Conservation (phyloP, 1,284 basidiomycete species). For the Puccinia horiana region DNA sequence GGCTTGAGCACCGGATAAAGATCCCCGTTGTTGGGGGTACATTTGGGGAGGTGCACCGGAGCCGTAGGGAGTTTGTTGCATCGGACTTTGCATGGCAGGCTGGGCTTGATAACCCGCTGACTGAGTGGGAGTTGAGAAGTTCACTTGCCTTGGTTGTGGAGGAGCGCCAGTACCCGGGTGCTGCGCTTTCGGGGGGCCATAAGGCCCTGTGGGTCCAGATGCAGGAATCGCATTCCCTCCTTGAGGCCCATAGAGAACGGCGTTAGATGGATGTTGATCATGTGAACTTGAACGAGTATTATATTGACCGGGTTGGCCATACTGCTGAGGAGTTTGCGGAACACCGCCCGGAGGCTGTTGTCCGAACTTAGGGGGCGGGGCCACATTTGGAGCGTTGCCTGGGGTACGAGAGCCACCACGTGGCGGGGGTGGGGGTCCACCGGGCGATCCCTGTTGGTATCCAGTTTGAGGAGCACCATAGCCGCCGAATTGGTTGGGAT, state of each 20-base stretch:
- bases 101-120: constrained; percentile 54
- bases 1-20: constrained; percentile 26
- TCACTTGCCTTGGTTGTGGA: constrained; percentile 27
- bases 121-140: constrained; percentile 49
- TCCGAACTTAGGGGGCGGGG: constrained; percentile 40
- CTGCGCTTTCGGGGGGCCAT: constrained; percentile 39
- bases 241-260: constrained; percentile 21
- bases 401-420: constrained; percentile 43
- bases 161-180: constrained; percentile 46
- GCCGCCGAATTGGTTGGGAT: constrained; percentile 42
- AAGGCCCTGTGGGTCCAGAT: constrained; percentile 25
- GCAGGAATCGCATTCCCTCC: background rate
- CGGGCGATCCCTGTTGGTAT: constrained; percentile 30
- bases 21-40: constrained; percentile 56
- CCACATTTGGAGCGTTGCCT: constrained; percentile 28
- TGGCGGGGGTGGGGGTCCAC: constrained; percentile 35
- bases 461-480: constrained; percentile 24
- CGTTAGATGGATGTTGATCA: constrained; percentile 8
- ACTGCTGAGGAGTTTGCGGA: constrained; percentile 46
- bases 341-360: constrained; percentile 11
- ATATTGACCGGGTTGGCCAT: constrained; percentile 24
- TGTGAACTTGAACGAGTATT: constrained; percentile 16
- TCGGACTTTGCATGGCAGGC: constrained; percentile 52
- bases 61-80: constrained; percentile 49
- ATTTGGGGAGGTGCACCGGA: constrained; percentile 50